Percentiles rank a stretch among this genome's conserved stretches.
These are phyloP conservation scores for Rhizopus sp. DNA, from an alignment of 371 early-diverging fungal genomes.

Conservation along the genomic window DNA sequence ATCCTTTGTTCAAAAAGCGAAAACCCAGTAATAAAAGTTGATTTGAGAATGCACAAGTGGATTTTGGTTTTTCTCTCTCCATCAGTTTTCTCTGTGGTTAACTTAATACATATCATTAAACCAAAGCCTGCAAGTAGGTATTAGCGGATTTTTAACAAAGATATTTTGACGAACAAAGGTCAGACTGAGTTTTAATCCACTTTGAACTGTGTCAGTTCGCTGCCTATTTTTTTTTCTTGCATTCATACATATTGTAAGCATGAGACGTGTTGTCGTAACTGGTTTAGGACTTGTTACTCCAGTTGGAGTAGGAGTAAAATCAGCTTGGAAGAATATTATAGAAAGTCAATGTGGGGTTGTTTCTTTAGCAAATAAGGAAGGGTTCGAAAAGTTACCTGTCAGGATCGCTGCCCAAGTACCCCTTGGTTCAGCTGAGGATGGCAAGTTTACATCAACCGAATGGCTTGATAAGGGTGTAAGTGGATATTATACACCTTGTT, in stretches of 20 bases:
- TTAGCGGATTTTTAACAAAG: no score
- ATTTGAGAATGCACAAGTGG: background rate
- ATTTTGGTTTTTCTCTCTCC: background rate
- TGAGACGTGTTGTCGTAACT: conserved; percentile 86
- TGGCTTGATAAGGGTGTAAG: conserved; percentile 76
- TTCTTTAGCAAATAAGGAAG: conserved; percentile 53
- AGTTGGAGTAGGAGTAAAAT: conserved; percentile 76
- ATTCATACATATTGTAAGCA: background rate
- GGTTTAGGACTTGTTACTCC: conserved; percentile 96
- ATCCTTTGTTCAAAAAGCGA: conserved; percentile 4
- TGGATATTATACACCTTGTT: background rate
- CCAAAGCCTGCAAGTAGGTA: no score
- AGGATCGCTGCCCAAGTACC: conserved; percentile 81
- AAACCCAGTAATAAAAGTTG: conserved; percentile 13
- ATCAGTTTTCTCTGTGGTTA: no score
- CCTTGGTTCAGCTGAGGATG: conserved; percentile 50
- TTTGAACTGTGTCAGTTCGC: background rate
- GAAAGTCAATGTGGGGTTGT: conserved; percentile 78
- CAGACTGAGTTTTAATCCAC: no score
- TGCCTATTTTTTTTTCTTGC: conserved; percentile 1
- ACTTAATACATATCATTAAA: no score
- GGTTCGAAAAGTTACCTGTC: conserved; percentile 72
- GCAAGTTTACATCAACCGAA: conserved; percentile 67
- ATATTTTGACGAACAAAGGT: no score
- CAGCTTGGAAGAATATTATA: conserved; percentile 77